A percentile compares a stretch with the other conserved stretches of the same genome.
Conservation (phyloP, 352 stramenopile species). For the Phytopythium kandeliae region DNA sequence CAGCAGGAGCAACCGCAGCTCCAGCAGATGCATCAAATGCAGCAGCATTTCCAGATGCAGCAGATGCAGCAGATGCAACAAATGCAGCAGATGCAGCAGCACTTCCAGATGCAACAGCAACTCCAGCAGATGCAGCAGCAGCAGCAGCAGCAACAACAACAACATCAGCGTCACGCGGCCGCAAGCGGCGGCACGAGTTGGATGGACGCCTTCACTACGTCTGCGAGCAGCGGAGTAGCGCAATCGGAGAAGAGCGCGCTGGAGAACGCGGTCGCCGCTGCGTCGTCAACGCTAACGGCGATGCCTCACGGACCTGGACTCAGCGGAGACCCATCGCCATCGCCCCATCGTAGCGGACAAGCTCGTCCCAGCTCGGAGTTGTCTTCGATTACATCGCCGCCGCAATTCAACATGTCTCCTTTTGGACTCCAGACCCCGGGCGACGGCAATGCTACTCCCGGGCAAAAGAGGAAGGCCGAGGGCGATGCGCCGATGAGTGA, state of each 20-base stretch:
- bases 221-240: slow-evolving; percentile 11
- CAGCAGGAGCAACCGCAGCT: slow-evolving; percentile 22
- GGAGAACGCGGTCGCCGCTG: slow-evolving; percentile 26
- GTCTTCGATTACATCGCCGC: background rate
- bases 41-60: slow-evolving; percentile 21
- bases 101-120: slow-evolving; percentile 11
- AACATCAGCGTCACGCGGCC: slow-evolving; percentile 22
- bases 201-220: slow-evolving; percentile 22
- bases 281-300: slow-evolving; percentile 30
- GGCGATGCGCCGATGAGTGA: background rate
- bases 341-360: slow-evolving; percentile 2
- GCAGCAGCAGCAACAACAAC: slow-evolving; percentile 37
- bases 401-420: slow-evolving; percentile 3
- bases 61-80: slow-evolving; percentile 17
- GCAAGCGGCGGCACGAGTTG: slow-evolving; percentile 15
- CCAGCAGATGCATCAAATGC: slow-evolving; percentile 13
- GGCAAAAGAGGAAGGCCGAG: slow-evolving; percentile 6
- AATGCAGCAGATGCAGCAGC: slow-evolving; percentile 12
- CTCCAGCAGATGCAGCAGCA: slow-evolving; percentile 24
- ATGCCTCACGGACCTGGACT: slow-evolving; percentile 16
- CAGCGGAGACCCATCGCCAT: slow-evolving; percentile 7
- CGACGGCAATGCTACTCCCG: background rate
- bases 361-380: background rate
- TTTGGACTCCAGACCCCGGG: slow-evolving; percentile 3
- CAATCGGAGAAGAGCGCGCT: slow-evolving; percentile 14